Base-by-base conservation (phyloP, 1,139 yeast species). In the Pichia sp. region DNA sequence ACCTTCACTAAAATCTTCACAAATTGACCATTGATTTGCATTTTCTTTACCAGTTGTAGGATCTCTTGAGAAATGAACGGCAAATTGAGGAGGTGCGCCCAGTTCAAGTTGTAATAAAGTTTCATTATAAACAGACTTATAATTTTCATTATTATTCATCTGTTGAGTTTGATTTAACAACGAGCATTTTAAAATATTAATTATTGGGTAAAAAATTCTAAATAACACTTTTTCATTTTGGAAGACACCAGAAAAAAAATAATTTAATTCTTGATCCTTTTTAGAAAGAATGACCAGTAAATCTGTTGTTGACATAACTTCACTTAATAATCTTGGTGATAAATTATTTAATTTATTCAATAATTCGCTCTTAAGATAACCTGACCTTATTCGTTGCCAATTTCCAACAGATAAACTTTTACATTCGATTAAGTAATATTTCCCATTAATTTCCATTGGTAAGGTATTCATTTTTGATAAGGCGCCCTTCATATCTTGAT, bases 1-100 rank as follows among this genome's bases (percentile, higher is more conserved):
- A 20, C 85, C 88, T 52, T 82, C 91, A 45, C 86, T 78, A 52
- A 83, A 83, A 61, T 83, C 93, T 46, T 82, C 91, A 60, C 91
- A 82, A 22, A 81, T 78, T 2, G 84, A 78, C 93, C 93, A 83
- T 54, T 80, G 87, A 57, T 82, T 81, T 30, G 73, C 62, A 48
- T 68, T 66, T 34, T 74, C 65, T 40, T 58, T 59, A 5, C 61
- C 61, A 5, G 63, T 55, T 6, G 48, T 46, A 22, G 67, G 65
- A 10, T 76, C 77, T 51, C 70, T 68, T 53, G 68, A 68, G 57
- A 82, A 82, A 54, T 78, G 80, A 1, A 83, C 91, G 1, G 88
- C 83, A 60, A 83, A 83, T 53, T 78, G 80, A 13, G 93, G 93
- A 29, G 82, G 74, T 47, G 76, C 75, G 4, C 53, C 38, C 31